phyloP scores from a whole-genome alignment of 2,329 filamentous ascomycete genomes.

The Phialocephala sp. region DNA sequence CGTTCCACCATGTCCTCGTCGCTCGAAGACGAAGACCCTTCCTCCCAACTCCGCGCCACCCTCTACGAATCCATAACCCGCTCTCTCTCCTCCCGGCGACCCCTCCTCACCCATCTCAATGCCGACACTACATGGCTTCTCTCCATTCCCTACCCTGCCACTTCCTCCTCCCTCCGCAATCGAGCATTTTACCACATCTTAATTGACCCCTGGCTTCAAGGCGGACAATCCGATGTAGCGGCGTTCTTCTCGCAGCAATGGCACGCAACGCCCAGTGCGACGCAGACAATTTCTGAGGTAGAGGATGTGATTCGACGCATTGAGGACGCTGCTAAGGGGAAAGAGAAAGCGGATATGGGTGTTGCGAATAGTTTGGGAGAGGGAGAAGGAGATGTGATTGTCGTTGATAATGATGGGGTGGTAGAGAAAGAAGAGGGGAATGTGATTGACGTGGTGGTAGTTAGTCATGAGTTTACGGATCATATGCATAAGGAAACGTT shows the following conservation, averaged over 20 bases:
- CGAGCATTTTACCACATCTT: conserved; percentile 65
- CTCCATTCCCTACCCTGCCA: conserved; percentile 65
- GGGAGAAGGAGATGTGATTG: conserved; percentile 1
- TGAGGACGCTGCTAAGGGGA: conserved; percentile 46
- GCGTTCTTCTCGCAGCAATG: conserved; percentile 70
- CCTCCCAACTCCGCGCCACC: conserved; percentile 25
- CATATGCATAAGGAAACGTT: conserved; percentile 67
- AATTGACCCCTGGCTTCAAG: conserved; percentile 69
- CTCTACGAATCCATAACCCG: conserved; percentile 29
- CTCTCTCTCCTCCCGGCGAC: conserved; percentile 45
- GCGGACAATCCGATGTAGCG: conserved; percentile 66
- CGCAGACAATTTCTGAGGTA: conserved; percentile 61
- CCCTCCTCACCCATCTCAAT: conserved; percentile 68
- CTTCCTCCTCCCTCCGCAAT: neutral
- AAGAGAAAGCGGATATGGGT: conserved; percentile 6
- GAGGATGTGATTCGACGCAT: conserved; percentile 56
- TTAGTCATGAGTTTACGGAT: conserved; percentile 72
- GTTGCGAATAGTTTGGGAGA: conserved; percentile 1
- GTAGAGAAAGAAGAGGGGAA: conserved; percentile 40
- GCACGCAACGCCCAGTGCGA: conserved; percentile 60
- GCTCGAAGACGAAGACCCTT: conserved; percentile 18
- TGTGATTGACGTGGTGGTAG: conserved; percentile 62
- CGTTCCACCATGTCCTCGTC: neutral
- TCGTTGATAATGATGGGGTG: neutral
- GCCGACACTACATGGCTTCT: conserved; percentile 71